Percentiles rank a stretch among this genome's conserved stretches.
phyloP scores from a whole-genome alignment of 768 basidiomycete species.

The Auriscalpium vulgare region DNA sequence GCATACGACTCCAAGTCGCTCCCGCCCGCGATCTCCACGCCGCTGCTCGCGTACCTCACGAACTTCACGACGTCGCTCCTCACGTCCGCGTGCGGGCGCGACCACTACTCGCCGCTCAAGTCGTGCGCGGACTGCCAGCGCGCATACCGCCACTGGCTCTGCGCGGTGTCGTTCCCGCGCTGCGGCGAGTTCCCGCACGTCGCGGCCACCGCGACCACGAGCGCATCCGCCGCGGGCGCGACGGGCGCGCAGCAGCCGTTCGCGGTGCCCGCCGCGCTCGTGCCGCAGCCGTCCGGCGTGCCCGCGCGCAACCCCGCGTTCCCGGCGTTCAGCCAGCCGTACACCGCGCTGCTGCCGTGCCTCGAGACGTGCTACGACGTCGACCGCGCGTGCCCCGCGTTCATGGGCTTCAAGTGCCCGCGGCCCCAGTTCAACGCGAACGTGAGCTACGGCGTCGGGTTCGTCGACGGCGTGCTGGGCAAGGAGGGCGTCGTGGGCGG shows the following conservation, averaged over 20 bases:
- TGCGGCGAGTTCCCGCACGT: slow-evolving; percentile 49
- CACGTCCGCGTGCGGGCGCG: slow-evolving; percentile 73
- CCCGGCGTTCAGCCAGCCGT: slow-evolving; percentile 36
- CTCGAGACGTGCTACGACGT: slow-evolving; percentile 68
- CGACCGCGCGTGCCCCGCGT: slow-evolving; percentile 70
- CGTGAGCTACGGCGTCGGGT: slow-evolving; percentile 70
- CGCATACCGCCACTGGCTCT: slow-evolving; percentile 74
- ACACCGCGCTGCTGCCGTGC: slow-evolving; percentile 68
- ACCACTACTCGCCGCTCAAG: slow-evolving; percentile 70
- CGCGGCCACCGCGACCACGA: slow-evolving; percentile 22
- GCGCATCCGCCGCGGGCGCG: slow-evolving; percentile 19
- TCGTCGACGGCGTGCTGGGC: slow-evolving; percentile 44
- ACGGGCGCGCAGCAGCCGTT: slow-evolving; percentile 5
- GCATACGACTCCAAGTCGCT: slow-evolving; percentile 46
- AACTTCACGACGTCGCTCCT: slow-evolving; percentile 71
- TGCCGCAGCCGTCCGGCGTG: slow-evolving; percentile 30
- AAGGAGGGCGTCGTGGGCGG: slow-evolving; percentile 35
- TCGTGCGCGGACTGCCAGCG: slow-evolving; percentile 68
- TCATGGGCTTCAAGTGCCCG: slow-evolving; percentile 68
- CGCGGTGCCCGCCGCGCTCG: slow-evolving; percentile 35
- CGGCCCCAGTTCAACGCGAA: slow-evolving; percentile 50
- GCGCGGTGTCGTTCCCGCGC: slow-evolving; percentile 63
- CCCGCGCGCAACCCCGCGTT: slow-evolving; percentile 39
- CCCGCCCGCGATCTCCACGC: slow-evolving; percentile 37
- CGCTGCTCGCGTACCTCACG: slow-evolving; percentile 49